These are phyloP conservation scores for Lobosporangium transversale DNA, from an alignment of 192 early-diverging fungal species.

Conservation along the genomic window DNA sequence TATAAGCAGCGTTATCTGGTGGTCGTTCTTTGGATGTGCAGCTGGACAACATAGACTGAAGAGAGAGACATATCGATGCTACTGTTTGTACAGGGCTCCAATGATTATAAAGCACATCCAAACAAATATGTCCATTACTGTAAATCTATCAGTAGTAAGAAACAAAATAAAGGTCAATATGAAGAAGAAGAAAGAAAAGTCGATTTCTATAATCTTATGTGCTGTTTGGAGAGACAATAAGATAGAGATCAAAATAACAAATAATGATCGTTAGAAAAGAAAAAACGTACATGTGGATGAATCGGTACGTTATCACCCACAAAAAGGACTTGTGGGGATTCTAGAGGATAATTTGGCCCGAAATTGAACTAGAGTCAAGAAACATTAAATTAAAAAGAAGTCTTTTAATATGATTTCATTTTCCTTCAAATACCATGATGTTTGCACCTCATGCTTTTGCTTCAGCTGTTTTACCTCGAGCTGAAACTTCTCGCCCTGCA, in stretches of 20 bases:
- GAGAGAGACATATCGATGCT: conserved; percentile 85
- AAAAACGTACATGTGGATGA: conserved; percentile 71
- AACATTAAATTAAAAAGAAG: too few species aligned
- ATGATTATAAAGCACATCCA: conserved; percentile 93
- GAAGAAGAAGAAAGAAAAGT: background rate
- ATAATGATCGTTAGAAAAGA: background rate
- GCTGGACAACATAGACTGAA: conserved; percentile 92
- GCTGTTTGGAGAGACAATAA: too few species aligned
- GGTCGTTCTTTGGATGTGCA: conserved; percentile 69
- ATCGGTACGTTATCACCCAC: conserved; percentile 65
- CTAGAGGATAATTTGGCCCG: conserved; percentile 76
- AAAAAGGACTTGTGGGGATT: conserved; percentile 79
- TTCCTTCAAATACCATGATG: background rate
- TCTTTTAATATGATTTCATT: too few species aligned
- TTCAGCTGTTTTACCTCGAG: conserved; percentile 54
- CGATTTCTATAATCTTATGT: too few species aligned
- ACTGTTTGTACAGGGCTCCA: conserved; percentile 96
- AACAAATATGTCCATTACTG: conserved; percentile 96
- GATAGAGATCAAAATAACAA: too few species aligned
- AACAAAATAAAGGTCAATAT: background rate
- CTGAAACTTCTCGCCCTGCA: conserved; percentile 59
- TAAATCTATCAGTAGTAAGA: conserved; percentile 61
- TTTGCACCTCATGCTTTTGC: too few species aligned
- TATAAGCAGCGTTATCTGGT: conserved; percentile 66
- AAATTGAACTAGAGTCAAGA: conserved; percentile 69